Conservation (phyloP, 78 protist genomes). For the Dictyostelium discoideum region DNA sequence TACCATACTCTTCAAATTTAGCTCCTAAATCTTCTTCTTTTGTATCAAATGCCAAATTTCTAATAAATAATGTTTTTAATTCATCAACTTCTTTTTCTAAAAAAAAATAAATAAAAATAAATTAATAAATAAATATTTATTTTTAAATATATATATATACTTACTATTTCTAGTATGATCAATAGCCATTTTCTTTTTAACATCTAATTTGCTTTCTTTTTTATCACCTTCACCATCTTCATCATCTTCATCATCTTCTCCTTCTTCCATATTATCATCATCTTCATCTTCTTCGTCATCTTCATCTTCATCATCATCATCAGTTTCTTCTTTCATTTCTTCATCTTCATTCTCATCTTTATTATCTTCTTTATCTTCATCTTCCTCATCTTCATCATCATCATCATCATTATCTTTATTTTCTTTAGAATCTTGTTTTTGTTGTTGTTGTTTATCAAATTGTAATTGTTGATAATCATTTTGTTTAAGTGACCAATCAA, state of each 20-base stretch:
- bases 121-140: not conserved
- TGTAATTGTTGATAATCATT: not conserved
- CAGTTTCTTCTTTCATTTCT: conserved; percentile 10
- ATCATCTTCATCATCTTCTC: conserved; percentile 11
- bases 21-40: conserved; percentile 33
- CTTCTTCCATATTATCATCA: conserved; percentile 20
- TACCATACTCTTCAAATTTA: conserved; percentile 43
- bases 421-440: not conserved
- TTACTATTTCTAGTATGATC: conserved; percentile 26
- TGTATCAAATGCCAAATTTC: conserved; percentile 75
- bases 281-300: conserved; percentile 8
- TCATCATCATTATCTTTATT: not conserved
- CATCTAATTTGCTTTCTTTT: conserved; percentile 20
- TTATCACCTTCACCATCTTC: conserved; percentile 40
- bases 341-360: conserved; percentile 15
- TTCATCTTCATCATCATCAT: not conserved
- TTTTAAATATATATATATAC: not conserved
- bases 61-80: conserved; percentile 60
- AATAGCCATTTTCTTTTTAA: conserved; percentile 23
- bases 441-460: conserved; percentile 10
- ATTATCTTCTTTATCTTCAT: not conserved
- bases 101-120: not conserved
- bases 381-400: conserved; percentile 24
- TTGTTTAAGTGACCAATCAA: conserved; percentile 74
- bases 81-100: conserved; percentile 66